Evolutionary conservation across 805 yeast species (phyloP).

Genomic region (Komagataella kurtzmanii): DNA sequence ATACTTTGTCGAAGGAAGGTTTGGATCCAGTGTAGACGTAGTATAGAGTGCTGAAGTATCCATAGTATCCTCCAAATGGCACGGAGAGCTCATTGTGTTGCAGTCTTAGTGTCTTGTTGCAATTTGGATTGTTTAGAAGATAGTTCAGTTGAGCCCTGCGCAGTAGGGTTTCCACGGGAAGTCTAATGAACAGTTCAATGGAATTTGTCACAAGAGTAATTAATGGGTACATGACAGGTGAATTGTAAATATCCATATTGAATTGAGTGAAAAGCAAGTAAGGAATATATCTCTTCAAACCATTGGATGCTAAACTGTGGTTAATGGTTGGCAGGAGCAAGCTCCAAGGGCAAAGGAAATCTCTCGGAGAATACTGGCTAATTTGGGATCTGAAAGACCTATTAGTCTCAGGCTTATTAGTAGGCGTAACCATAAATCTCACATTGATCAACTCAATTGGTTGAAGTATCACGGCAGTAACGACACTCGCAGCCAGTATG

Average conservation of each 20-base stretch:
- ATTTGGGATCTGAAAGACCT: constrained; percentile 67
- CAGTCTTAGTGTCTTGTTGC: constrained; percentile 31
- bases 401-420: constrained; percentile 26
- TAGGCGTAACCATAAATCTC: constrained; percentile 57
- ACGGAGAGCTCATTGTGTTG: constrained; percentile 40
- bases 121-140: constrained; percentile 25
- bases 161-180: constrained; percentile 81
- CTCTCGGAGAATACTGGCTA: constrained; percentile 28
- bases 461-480: constrained; percentile 59
- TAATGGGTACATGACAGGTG: constrained; percentile 47
- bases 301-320: constrained; percentile 44
- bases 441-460: constrained; percentile 79
- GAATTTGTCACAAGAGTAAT: constrained; percentile 48
- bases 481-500: constrained; percentile 56
- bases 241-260: constrained; percentile 53
- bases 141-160: constrained; percentile 73
- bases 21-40: constrained; percentile 25
- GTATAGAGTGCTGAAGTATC: constrained; percentile 41
- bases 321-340: constrained; percentile 57
- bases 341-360: constrained; percentile 37
- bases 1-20: constrained; percentile 13
- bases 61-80: constrained; percentile 39
- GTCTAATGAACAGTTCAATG: constrained; percentile 55
- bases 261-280: constrained; percentile 42
- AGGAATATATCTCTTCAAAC: constrained; percentile 57